Evolutionary conservation across 164 flowering plant genomes (phyloP), one percentile per base, ranked within the genome.

Genomic region (Buxus sempervirens): DNA sequence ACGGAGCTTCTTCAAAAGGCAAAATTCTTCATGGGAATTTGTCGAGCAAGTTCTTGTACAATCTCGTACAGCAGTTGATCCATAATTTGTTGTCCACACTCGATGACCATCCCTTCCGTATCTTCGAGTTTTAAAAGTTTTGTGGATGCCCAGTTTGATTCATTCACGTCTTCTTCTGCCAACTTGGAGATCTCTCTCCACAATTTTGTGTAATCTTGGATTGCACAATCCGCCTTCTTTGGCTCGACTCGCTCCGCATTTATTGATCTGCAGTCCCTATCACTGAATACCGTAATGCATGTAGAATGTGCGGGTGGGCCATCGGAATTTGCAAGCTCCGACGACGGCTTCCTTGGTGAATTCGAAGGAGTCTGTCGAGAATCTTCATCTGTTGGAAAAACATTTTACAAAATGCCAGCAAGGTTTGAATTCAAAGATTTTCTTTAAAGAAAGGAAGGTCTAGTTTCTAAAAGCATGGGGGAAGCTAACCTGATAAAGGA

Each of bases 31-130:
- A 58, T 62, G 5, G 54, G 22, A 38, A 71, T 19, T n/a, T n/a
- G n/a, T 22, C 15, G 21, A 2, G 38, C 42, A 20, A 82, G 63
- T 70, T 81, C 79, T n/a, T 55, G 60, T 64, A 85, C 72, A 15
- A 83, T 42, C 56, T 88, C 93, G 14, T 70, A 70, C 56, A 88
- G 54, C 68, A 89, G 65, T 25, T 71, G 73, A 63, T 84, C 84
- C n/a, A 88, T 23, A 66, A 89, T 79, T 51, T 74, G 69, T 19
- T 72, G 64, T 22, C 70, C 84, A 42, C 84, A 42, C 63, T 81
- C 81, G 58, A 61, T 71, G 42, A 75, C 72, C 28, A 84, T 72
- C n/a, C 75, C 82, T 73, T 77, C 79, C 56, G 68, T 36, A 13
- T 85, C 85, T 66, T 82, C 76, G 24, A 58, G 15, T 69, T 69